Base-by-base conservation (phyloP, 768 basidiomycete species). In the Panaeolus papilionaceus region DNA sequence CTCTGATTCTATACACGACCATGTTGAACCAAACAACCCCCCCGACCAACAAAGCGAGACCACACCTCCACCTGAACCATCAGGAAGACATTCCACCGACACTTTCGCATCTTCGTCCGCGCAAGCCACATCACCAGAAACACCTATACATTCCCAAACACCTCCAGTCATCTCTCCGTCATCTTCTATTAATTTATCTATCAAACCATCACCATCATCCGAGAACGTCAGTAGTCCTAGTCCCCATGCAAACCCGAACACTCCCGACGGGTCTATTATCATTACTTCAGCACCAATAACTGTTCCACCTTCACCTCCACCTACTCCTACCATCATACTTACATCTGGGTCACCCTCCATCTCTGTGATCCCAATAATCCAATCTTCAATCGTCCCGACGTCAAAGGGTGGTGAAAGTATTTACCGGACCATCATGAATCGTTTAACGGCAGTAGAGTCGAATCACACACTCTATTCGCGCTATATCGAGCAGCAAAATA, bases 401-500 rank as follows among this genome's bases (percentile, higher is more conserved):
- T 38, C 71, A 10, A 70, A 73, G 8, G 84, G 86, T 12, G 94
- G 93, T 26, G 98, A 99, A 76, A 96, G 95, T 1, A 96, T 99
- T 70, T 99, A 98, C 73, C 91, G 95, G 8, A 94, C 92, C 12
- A 99, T 99, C 71, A 96, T 96, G 89, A 97, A 98, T 71, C 90
- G 96, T 7, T 84, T 99, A 11, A 87, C 88, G 2, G 87, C 88
- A 6, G 85, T 99, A 14, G 96, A 99, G 77, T 86, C 86, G 9
- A 98, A 96, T 72, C 92, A 95, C 61, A 94, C 94, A 0, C 83
- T 98, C 3, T 91, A 94, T 51, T 86, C 89, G 66, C 79, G 89
- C 18, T 99, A 98, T 75, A 89, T 98, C 12, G 95, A 96, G 72
- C 95, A 96, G 74, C 97, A 99, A 73, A 92, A 90, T 0, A 77